Evolutionary conservation across 352 stramenopile species (phyloP).

Genomic region (Globisporangium alternatum): DNA sequence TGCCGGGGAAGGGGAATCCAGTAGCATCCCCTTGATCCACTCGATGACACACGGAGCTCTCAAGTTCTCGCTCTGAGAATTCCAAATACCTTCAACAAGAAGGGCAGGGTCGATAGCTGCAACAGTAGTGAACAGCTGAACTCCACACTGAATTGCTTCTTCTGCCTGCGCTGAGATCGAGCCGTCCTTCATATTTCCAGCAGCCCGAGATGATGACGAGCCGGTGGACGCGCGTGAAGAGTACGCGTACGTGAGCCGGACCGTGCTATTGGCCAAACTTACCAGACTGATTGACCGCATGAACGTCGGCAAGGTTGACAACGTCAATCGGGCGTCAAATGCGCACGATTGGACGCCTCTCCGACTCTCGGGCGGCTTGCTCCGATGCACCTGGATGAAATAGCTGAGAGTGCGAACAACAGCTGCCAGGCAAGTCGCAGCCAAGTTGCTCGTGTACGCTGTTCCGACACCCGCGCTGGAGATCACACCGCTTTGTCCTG

Average conservation of each 20-base stretch:
- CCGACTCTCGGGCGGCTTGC: neutral
- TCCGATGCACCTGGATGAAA: slow-evolving; percentile 32
- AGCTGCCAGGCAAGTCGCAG: slow-evolving; percentile 45
- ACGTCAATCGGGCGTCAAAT: slow-evolving; percentile 34
- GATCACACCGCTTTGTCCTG: neutral
- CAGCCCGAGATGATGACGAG: neutral
- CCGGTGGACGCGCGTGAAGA: neutral
- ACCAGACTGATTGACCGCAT: slow-evolving; percentile 20
- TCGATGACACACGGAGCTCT: too few species aligned
- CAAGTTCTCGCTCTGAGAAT: neutral
- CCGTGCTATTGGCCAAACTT: neutral
- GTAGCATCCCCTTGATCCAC: slow-evolving; percentile 11
- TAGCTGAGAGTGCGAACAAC: slow-evolving; percentile 46
- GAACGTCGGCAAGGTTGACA: slow-evolving; percentile 33
- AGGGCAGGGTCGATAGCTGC: slow-evolving; percentile 1
- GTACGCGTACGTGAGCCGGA: slow-evolving; percentile 6
- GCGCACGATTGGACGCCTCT: neutral
- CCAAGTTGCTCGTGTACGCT: slow-evolving; percentile 35
- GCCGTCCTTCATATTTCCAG: neutral
- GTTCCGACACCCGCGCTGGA: neutral
- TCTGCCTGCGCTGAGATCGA: slow-evolving; percentile 14
- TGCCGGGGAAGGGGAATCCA: slow-evolving; percentile 4
- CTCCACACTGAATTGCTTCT: slow-evolving; percentile 13
- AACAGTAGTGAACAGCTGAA: slow-evolving; percentile 11
- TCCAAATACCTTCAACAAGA: neutral